Evolutionary conservation across 345 rosid species (phyloP).

Genomic region (Trapa incisa): DNA sequence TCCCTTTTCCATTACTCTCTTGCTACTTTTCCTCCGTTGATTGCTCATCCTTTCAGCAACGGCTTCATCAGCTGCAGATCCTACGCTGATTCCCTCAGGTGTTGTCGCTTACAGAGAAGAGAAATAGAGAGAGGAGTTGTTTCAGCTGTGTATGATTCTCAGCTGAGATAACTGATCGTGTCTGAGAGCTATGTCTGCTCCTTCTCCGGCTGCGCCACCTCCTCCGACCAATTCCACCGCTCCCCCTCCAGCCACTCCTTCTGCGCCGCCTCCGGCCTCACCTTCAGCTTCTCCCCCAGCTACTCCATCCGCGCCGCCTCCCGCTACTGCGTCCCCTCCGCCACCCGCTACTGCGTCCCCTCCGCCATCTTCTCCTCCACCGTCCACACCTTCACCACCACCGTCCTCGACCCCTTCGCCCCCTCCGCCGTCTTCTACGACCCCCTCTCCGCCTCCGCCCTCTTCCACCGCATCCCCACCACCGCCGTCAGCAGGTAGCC

Average conservation of each 20-base stretch:
- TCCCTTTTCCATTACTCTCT: no score
- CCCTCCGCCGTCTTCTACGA: background rate
- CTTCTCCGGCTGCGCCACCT: slow-evolving; percentile 12
- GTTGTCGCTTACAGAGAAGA: background rate
- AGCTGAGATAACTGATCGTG: background rate
- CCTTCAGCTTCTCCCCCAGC: background rate
- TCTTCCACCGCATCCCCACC: background rate
- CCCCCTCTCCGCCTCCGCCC: slow-evolving; percentile 24
- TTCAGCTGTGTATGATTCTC: no score
- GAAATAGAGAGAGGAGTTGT: background rate
- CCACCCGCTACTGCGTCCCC: slow-evolving; percentile 2
- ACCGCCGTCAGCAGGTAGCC: background rate
- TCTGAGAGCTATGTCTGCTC: slow-evolving; percentile 23
- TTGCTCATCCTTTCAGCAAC: background rate
- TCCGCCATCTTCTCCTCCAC: background rate
- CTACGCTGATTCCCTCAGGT: background rate
- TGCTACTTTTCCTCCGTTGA: no score
- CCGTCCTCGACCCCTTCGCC: slow-evolving; percentile 5
- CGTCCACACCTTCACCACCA: background rate
- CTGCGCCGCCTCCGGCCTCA: slow-evolving; percentile 10
- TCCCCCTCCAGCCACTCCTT: slow-evolving; percentile 14
- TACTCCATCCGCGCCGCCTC: slow-evolving; percentile 9
- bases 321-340: slow-evolving; percentile 4
- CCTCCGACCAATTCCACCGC: slow-evolving; percentile 2
- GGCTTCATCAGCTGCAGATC: background rate